Evolutionary conservation across 805 yeast genomes (phyloP), one percentile per base, ranked within the genome.

Genomic region (Soucietia sequanensis): DNA sequence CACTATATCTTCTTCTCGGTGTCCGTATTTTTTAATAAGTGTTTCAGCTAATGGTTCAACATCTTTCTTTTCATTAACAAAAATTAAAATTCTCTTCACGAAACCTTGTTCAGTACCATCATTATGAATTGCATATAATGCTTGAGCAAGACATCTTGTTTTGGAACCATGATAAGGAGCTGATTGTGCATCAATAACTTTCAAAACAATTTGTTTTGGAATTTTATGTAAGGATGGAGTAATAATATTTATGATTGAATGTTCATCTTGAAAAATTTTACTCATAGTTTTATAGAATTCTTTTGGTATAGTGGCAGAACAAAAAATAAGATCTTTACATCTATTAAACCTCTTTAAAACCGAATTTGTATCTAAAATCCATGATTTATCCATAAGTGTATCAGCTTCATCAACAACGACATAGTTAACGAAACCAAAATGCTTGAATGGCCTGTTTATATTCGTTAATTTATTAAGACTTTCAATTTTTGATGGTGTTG

Each of bases 381-480:
- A 90, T 0, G 93, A 81, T 34, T 78, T 75, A 54, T 90, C 95
- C 79, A 90, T 72, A 37, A 91, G 63, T 0, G 96, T 84, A 60
- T 91, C 99, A 0, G 99, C 98, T 58, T 91, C 99, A 55, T 91
- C 99, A 10, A 85, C 75, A 2, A 86, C 91, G 29, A 84, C 68
- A 50, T 73, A 82, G 18, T 70, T 68, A 4, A 82, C 78, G 10
- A 64, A 55, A 30, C 58, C 58, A 40, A 76, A 63, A 16, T 62
- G 49, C 23, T 69, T 56, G 41, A 60, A 65, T 4, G 58, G 72
- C 44, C 39, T 47, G 23, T 41, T 35, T 19, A 52, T 38, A 39
- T 65, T 56, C 10, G 47, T 48, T 34, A 65, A 55, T 23, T 63
- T 57, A 14, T 52, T 42, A 30, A 54, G 60, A 43, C 61, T 71